A percentile compares a stretch with the other conserved stretches of the same genome.
These are phyloP conservation scores for Oryza meridionalis DNA, from an alignment of 176 grass and related monocot genomes.

Conservation along the genomic window DNA sequence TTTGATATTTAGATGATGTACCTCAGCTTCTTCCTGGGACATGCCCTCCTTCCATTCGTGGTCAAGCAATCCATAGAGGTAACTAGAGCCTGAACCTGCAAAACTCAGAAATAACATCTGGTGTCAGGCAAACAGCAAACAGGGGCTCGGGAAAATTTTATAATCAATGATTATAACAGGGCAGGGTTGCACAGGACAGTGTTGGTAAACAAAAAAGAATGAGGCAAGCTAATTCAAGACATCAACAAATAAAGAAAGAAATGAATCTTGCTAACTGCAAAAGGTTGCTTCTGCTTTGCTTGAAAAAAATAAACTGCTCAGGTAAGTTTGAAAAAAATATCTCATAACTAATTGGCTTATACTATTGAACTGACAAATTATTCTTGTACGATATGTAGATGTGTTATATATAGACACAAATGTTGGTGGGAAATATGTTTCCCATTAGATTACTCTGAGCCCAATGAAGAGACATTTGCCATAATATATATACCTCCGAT, in stretches of 20 bases:
- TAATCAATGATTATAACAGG: background rate
- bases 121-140: slow-evolving; percentile 24
- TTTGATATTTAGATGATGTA: slow-evolving; percentile 8
- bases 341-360: background rate
- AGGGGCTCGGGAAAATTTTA: background rate
- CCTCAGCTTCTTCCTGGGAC: slow-evolving; percentile 95
- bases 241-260: background rate
- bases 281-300: background rate
- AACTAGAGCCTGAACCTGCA: slow-evolving; percentile 88
- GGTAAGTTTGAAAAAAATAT: background rate
- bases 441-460: background rate
- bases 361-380: background rate
- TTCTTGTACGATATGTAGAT: background rate
- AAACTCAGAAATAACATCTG: background rate
- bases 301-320: background rate
- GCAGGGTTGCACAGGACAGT: background rate
- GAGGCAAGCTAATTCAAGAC: background rate
- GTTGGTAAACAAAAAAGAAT: background rate
- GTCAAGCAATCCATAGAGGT: slow-evolving; percentile 89
- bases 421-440: background rate
- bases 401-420: background rate
- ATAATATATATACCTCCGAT: slow-evolving; percentile 75
- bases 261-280: background rate
- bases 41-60: slow-evolving; percentile 96
- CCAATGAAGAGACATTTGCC: background rate